Percentiles rank a stretch among this genome's conserved stretches.
These are phyloP conservation scores for Mercurialis annua DNA, from an alignment of 345 rosid genomes.

Conservation along the genomic window DNA sequence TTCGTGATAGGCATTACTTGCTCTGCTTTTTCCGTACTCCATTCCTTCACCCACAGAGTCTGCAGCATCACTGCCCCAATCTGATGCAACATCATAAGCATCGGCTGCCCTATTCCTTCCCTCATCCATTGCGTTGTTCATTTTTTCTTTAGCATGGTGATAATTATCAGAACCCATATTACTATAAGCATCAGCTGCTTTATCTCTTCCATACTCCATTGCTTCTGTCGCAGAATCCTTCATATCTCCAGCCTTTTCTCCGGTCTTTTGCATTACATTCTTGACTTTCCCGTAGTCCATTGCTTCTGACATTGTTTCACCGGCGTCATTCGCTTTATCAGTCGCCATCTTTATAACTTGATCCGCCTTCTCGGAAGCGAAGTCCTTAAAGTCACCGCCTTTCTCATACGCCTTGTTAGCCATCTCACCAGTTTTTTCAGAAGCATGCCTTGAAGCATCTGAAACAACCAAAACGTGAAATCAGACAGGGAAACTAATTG, in stretches of 20 bases:
- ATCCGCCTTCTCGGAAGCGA: conserved; percentile 15
- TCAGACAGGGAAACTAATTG: not conserved
- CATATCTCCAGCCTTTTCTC: conserved; percentile 15
- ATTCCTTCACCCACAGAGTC: not conserved
- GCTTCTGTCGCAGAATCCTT: conserved; percentile 13
- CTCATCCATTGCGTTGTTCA: not conserved
- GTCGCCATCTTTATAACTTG: not conserved
- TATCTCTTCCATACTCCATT: conserved; percentile 8
- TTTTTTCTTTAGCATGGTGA: conserved; percentile 6
- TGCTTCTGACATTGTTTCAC: conserved; percentile 13
- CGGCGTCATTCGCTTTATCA: conserved; percentile 17
- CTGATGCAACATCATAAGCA: not conserved
- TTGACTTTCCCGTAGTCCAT: conserved; percentile 15
- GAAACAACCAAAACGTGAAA: conserved; percentile 2
- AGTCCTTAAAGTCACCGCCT: conserved; percentile 18
- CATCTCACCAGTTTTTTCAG: conserved; percentile 29
- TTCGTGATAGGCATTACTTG: not conserved
- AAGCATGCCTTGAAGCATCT: conserved; percentile 30
- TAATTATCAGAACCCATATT: not conserved
- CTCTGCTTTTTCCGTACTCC: conserved; percentile 6
- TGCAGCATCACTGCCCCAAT: not conserved
- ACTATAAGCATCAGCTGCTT: not conserved
- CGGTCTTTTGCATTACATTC: not conserved
- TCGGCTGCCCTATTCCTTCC: not conserved
- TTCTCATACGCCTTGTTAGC: conserved; percentile 23